A percentile compares a stretch with the other conserved stretches of the same genome.
Evolutionary conservation across 768 basidiomycete species (phyloP).

Genomic region (Suillus subalutaceus): DNA sequence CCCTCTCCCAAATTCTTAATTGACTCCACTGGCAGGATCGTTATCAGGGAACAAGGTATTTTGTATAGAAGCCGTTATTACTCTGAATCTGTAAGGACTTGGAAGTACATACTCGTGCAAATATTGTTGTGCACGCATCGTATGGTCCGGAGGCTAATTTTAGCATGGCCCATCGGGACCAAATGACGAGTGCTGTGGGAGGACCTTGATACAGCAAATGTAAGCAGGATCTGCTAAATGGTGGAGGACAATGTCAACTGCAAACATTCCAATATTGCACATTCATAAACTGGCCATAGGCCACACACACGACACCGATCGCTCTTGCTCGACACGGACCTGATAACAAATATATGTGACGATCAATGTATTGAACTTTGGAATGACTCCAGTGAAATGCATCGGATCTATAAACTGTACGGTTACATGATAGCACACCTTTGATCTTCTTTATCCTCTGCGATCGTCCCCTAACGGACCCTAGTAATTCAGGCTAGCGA

Average conservation of each 20-base stretch:
- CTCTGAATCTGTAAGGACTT: not conserved
- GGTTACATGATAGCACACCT: conserved; percentile 10
- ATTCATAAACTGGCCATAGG: not conserved
- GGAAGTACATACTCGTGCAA: not conserved
- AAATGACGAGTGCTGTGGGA: not conserved
- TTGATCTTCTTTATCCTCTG: conserved; percentile 7
- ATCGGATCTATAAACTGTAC: conserved; percentile 2
- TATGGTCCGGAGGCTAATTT: not conserved
- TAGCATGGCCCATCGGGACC: not conserved
- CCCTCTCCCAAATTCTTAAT: too few species aligned
- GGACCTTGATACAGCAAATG: not conserved
- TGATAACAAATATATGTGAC: not conserved
- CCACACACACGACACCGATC: not conserved
- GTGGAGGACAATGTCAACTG: not conserved
- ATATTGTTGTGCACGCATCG: not conserved
- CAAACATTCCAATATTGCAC: not conserved
- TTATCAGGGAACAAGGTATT: not conserved
- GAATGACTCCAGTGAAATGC: not conserved
- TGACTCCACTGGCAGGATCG: too few species aligned
- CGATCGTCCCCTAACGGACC: conserved; percentile 6
- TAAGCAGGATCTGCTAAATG: not conserved
- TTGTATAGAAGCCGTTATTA: not conserved
- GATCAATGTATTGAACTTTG: not conserved
- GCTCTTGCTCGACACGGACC: not conserved
- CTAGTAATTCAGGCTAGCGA: conserved; percentile 63